Evolutionary conservation across 2,329 filamentous ascomycete species (phyloP).

Genomic region (Aspergillus luchuensis): DNA sequence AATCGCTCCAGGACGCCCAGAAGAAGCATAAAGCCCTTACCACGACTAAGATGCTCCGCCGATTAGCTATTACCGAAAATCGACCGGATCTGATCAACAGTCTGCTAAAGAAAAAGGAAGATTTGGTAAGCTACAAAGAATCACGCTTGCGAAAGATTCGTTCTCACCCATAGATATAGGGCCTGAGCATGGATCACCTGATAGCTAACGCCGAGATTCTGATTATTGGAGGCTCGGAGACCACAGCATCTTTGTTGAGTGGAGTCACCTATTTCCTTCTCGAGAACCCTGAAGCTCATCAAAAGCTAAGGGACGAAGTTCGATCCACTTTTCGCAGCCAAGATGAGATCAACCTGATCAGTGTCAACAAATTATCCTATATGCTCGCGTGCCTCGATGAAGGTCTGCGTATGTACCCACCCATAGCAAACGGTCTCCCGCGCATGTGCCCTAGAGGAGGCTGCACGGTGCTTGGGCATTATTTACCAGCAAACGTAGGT

Average conservation of each 20-base stretch:
- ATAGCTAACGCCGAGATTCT: conserved; percentile 40
- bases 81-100: too few relatives aligned
- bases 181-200: conserved; percentile 39
- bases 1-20: too few relatives aligned
- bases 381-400: conserved; percentile 46
- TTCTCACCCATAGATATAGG: not conserved
- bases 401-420: conserved; percentile 46
- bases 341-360: conserved; percentile 39
- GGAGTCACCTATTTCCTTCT: conserved; percentile 42
- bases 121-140: too few relatives aligned
- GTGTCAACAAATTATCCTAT: conserved; percentile 36
- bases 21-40: too few relatives aligned
- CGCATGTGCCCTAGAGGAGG: conserved; percentile 39
- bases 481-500: conserved; percentile 34
- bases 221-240: conserved; percentile 50
- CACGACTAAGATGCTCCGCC: too few relatives aligned
- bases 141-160: too few relatives aligned
- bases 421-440: conserved; percentile 39
- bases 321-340: conserved; percentile 21
- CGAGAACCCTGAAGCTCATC: conserved; percentile 22
- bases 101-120: too few relatives aligned
- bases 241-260: conserved; percentile 45
- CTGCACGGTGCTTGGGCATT: conserved; percentile 38
- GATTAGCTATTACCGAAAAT: too few relatives aligned
- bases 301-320: conserved; percentile 22